These are phyloP conservation scores for Penicillium sp. DNA, from an alignment of 2,329 filamentous ascomycete species.

Conservation along the genomic window DNA sequence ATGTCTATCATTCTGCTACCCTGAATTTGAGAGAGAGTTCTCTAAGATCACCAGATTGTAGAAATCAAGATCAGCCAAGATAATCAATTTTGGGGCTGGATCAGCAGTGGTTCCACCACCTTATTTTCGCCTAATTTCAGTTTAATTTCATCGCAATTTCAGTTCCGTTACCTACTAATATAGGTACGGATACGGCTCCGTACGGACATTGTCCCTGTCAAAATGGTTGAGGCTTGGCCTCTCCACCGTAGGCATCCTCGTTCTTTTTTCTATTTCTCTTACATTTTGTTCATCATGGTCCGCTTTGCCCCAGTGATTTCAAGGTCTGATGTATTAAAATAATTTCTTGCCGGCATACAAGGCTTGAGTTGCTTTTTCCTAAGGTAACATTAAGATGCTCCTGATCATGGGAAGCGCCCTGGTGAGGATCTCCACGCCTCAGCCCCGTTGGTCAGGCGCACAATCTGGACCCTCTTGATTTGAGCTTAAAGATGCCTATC, in stretches of 20 bases:
- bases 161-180: no score
- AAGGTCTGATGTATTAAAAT: background rate
- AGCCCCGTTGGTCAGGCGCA: conserved; percentile 7
- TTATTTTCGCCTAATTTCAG: conserved; percentile 12
- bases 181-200: background rate
- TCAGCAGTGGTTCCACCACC: conserved; percentile 22
- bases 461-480: conserved; percentile 1
- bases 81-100: conserved; percentile 8
- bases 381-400: conserved; percentile 2
- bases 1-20: no score
- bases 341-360: background rate
- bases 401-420: conserved; percentile 1
- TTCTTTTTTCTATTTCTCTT: conserved; percentile 3
- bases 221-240: conserved; percentile 4
- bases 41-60: background rate
- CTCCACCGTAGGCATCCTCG: conserved; percentile 9
- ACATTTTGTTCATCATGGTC: no score
- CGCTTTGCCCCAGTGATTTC: background rate
- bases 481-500: conserved; percentile 21
- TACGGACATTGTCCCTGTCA: background rate
- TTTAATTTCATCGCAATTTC: background rate
- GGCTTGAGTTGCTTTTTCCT: background rate
- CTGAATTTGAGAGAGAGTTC: background rate
- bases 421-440: conserved; percentile 11
- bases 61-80: background rate